Base-by-base conservation (phyloP, 352 stramenopile species). In the Saprolegnia parasitica region DNA sequence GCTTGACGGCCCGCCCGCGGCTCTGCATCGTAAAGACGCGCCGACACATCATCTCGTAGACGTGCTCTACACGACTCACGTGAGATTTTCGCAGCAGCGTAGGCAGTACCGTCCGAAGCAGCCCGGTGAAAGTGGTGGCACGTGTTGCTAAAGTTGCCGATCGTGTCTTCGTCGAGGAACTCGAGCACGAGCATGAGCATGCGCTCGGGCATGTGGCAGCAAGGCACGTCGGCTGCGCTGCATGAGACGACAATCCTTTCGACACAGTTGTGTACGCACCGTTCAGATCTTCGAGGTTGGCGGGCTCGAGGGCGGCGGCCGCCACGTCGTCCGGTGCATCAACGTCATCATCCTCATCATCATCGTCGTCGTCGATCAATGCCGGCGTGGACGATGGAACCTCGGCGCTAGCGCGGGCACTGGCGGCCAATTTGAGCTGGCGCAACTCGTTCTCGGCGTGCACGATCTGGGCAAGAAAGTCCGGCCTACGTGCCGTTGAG, bases 91-190 rank as follows among this genome's bases (percentile, higher is more conserved):
- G 10, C 15, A 26, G 24, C 20, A 26, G 9, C 20, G 40, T 47
- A 5, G 8, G 42, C 20, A 13, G 9, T 60, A 61, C 52, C 62
- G 11, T 8, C 45, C 10, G 29, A 35, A 5, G 62, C 62, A 32
- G 37, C 26, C 4, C 85, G 77, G 23, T 80, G 71, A 65, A 90
- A 73, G 24, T 81, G 74, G 58, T 81, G 84, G 74, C 82, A 93
- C 4, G 76, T 62, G 46, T 71, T 78, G n/a, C 82, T 75, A 56
- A 80, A 86, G 52, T 63, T 63, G 20, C 78, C 81, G 29, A 91
- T 76, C 40, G 82, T 81, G 66, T 93, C 85, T 77, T 91, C 83
- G 68, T 93, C 85, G 35, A 93, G 75, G 66, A 78, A 90, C 32
- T 80, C 71, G 23, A 93, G 74, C 32, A 91, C 76, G 64, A 87